These are phyloP conservation scores for Xanthoconium separans DNA, from an alignment of 1,284 basidiomycete genomes.

Conservation along the genomic window DNA sequence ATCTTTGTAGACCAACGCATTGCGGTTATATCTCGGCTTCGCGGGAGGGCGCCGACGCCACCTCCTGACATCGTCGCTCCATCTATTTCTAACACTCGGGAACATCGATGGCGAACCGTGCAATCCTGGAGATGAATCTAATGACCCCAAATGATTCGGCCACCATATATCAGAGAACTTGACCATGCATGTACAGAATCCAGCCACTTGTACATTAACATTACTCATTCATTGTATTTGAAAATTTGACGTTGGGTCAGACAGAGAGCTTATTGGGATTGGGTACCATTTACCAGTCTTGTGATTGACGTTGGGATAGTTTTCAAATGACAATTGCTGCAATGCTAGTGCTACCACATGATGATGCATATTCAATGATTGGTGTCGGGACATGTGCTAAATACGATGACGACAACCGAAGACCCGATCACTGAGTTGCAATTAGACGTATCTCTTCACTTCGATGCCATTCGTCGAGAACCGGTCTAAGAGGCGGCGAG, in stretches of 20 bases:
- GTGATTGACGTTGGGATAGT: no score
- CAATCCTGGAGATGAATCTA: slow-evolving; percentile 35
- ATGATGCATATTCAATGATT: no score
- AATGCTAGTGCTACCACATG: no score
- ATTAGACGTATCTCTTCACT: slow-evolving; percentile 39
- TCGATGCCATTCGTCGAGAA: slow-evolving; percentile 2
- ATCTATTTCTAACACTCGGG: slow-evolving; percentile 25
- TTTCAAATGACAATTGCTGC: no score
- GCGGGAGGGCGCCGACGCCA: slow-evolving; percentile 42
- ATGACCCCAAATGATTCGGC: slow-evolving; percentile 18
- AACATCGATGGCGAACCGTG: slow-evolving; percentile 38
- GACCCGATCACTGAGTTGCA: slow-evolving; percentile 40
- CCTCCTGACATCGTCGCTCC: slow-evolving; percentile 23
- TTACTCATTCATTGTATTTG: slow-evolving; percentile 4
- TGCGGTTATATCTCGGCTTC: slow-evolving; percentile 45
- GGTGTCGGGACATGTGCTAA: neutral
- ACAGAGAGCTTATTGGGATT: no score
- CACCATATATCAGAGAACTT: neutral
- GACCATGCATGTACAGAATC: neutral
- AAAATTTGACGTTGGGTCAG: neutral
- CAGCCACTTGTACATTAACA: slow-evolving; percentile 4
- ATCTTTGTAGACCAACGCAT: slow-evolving; percentile 46
- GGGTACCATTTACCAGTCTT: no score
- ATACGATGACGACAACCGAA: slow-evolving; percentile 34
- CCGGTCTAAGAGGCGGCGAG: slow-evolving; percentile 28